Evolutionary conservation across 2,329 filamentous ascomycete species (phyloP).

Genomic region (Orbilia brochopaga): DNA sequence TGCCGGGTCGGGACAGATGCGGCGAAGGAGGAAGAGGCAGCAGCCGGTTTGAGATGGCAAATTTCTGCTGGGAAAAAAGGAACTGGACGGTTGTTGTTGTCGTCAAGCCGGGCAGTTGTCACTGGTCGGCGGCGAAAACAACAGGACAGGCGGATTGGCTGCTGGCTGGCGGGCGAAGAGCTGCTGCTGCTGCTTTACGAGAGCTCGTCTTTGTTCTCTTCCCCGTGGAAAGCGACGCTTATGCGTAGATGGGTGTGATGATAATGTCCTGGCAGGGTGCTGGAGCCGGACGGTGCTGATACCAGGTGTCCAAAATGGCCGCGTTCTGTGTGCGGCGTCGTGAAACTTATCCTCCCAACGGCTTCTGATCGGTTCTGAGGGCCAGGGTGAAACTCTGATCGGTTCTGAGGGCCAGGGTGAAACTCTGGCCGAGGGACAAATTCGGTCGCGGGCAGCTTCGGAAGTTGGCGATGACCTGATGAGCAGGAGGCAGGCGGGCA

Average conservation of each 20-base stretch:
- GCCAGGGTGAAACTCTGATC: background rate
- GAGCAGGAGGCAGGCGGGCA: constrained; percentile 1
- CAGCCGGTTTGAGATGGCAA: constrained; percentile 23
- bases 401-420: background rate
- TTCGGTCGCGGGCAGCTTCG: constrained; percentile 2
- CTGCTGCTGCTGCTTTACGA: too few relatives aligned
- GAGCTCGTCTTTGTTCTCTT: too few relatives aligned
- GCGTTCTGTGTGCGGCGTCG: background rate
- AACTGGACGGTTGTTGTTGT: constrained; percentile 21
- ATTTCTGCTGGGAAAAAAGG: constrained; percentile 27
- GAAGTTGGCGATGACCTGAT: background rate
- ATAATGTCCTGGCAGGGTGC: background rate
- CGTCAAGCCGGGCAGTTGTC: too few relatives aligned
- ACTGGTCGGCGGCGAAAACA: background rate
- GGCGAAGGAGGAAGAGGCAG: constrained; percentile 25
- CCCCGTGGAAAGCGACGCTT: too few relatives aligned
- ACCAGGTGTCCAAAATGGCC: constrained; percentile 1
- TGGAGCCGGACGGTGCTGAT: constrained; percentile 1
- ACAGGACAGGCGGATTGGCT: background rate
- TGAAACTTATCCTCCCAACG: background rate
- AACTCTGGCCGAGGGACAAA: background rate
- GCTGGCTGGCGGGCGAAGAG: background rate
- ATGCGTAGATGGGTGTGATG: background rate
- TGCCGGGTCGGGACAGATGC: constrained; percentile 37
- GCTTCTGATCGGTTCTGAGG: background rate